Evolutionary conservation across 2,329 filamentous ascomycete genomes (phyloP), one percentile per base, ranked within the genome.

Genomic region (Fusarium protoensiforme): DNA sequence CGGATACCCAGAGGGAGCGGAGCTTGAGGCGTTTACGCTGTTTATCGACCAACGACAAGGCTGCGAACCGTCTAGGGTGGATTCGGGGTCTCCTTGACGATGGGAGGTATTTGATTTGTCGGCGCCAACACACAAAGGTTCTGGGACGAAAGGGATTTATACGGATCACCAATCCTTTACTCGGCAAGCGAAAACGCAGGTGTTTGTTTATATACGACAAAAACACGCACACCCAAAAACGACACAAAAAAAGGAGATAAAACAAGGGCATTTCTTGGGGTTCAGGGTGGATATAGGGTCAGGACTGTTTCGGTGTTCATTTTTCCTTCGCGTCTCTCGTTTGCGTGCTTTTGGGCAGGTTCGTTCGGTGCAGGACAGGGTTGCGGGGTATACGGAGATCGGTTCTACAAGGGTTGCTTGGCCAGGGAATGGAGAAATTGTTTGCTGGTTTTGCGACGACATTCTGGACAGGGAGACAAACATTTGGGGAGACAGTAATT

Each of bases 1-100:
- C 60, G 68, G 74, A 78, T 78, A 78, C 73, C 72, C 72, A 68
- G 68, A 74, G 65, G 68, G 73, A 73, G 65, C 67, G 74, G 72
- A 75, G 67, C 73, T 71, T 68, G 64, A 58, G 72, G 74, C 68
- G 72, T 77, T 77, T 56, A 71, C 63, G 64, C 67, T 71, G 61
- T 61, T 73, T 76, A 71, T 60, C 57, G 36, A 70, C 57, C 43
- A 54, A 61, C 54, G 59, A 67, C 65, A 70, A 69, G 67, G 59
- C 57, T 75, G 63, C 67, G 71, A 73, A 69, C 67, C 72, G 60
- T 71, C 68, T n/a, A n/a, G n/a, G n/a, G n/a, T n/a, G n/a, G n/a
- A n/a, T 66, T 75, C 59, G 75, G 74, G 68, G 72, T 75, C 67
- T 41, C 57, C 71, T 69, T 63, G 41, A 68, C 67, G 51, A 72